A percentile compares a stretch with the other conserved stretches of the same genome.
These are phyloP conservation scores for Tuctoria greenei DNA, from an alignment of 176 grass and related monocot species.

Conservation along the genomic window DNA sequence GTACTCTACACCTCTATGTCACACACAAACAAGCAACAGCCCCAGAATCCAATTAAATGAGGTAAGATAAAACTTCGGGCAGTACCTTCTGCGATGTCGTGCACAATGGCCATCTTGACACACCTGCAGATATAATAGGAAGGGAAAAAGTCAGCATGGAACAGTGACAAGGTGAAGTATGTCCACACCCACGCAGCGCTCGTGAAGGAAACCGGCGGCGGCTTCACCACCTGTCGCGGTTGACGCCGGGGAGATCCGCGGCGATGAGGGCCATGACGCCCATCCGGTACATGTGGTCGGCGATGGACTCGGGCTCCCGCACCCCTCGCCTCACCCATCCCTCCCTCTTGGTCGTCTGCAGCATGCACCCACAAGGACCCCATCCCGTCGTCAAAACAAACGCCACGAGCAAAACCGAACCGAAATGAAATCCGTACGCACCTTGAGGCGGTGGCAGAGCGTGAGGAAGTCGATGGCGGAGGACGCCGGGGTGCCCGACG, in stretches of 20 bases:
- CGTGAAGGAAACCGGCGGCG: not conserved
- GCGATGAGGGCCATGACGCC: conserved; percentile 91
- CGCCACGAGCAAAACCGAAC: not conserved
- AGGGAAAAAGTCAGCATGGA: not conserved
- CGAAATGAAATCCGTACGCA: conserved; percentile 10
- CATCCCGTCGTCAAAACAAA: not conserved
- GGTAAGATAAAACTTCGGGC: not conserved
- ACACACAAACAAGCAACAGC: not conserved
- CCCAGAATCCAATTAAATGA: not conserved
- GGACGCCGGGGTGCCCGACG: conserved; percentile 31
- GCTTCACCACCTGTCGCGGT: conserved; percentile 90
- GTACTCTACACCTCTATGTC: not conserved
- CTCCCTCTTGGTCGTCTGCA: conserved; percentile 81
- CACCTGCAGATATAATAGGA: conserved; percentile 44
- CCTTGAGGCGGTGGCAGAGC: conserved; percentile 97
- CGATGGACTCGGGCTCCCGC: conserved; percentile 75
- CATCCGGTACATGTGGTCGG: conserved; percentile 99
- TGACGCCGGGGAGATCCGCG: conserved; percentile 77
- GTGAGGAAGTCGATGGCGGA: conserved; percentile 90
- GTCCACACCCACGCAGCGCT: too few relatives aligned
- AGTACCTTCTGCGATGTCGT: conserved; percentile 94
- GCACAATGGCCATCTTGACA: conserved; percentile 95
- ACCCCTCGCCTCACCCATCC: conserved; percentile 87
- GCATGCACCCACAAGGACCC: conserved; percentile 40
- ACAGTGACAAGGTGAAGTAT: not conserved